Evolutionary conservation across 176 grass and related monocot genomes (phyloP).

Genomic region (Eleusine coracana): DNA sequence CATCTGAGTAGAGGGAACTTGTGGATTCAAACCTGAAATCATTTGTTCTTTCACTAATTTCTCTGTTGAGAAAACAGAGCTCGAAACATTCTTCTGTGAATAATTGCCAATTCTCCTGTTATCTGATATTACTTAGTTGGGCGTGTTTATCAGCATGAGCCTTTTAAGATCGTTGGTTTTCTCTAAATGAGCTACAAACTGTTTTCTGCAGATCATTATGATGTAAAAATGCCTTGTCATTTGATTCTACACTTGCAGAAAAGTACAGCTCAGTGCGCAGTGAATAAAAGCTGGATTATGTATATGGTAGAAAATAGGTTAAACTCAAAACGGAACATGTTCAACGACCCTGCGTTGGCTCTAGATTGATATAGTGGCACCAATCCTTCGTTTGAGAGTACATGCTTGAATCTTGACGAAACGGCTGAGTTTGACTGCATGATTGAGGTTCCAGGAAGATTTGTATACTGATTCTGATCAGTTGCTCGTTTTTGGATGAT

Average conservation of each 20-base stretch:
- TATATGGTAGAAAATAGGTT: constrained; percentile 49
- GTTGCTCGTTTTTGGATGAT: constrained; percentile 15
- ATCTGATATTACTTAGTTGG: background rate
- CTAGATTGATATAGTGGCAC: background rate
- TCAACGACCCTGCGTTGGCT: background rate
- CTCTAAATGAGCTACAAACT: background rate
- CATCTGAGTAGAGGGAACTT: too few relatives aligned
- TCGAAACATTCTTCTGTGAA: background rate
- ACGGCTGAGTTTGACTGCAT: background rate
- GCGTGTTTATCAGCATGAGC: background rate
- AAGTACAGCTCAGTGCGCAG: constrained; percentile 90
- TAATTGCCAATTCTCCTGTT: background rate
- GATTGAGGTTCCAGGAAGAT: background rate
- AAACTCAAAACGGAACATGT: constrained; percentile 17
- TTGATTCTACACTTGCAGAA: constrained; percentile 97
- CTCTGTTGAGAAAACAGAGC: background rate
- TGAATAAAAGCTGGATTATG: constrained; percentile 53
- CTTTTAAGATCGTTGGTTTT: background rate
- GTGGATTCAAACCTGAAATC: too few relatives aligned
- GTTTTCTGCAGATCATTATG: constrained; percentile 84
- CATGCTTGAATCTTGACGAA: background rate
- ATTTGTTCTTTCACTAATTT: too few relatives aligned
- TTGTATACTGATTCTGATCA: background rate
- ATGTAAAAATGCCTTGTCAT: constrained; percentile 99
- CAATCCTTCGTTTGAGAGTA: background rate